phyloP scores from a whole-genome alignment of 2,329 filamentous ascomycete species.

The Plectosphaerella sp. region DNA sequence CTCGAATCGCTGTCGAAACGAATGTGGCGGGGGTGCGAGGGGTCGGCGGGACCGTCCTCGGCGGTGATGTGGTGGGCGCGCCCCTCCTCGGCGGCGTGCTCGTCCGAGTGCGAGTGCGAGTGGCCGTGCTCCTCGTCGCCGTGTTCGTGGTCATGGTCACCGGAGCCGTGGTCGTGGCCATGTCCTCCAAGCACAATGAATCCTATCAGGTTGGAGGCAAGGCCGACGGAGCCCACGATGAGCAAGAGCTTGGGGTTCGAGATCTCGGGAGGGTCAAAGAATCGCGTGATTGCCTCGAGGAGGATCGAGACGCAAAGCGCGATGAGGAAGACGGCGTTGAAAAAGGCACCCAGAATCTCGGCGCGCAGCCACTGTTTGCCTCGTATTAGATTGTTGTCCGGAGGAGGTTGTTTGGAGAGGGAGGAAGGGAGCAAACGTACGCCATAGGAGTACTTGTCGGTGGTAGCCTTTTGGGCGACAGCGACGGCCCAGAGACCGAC shows the following conservation, averaged over 20 bases:
- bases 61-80: conserved; percentile 42
- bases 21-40: conserved; percentile 32
- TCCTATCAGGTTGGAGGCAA: conserved; percentile 84
- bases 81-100: conserved; percentile 46
- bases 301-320: conserved; percentile 95
- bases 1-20: conserved; percentile 30
- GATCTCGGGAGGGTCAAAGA: conserved; percentile 87
- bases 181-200: conserved; percentile 92
- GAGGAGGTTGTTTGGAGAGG: neutral
- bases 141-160: conserved; percentile 46
- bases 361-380: conserved; percentile 79
- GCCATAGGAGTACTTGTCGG: conserved; percentile 92
- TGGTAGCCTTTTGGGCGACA: conserved; percentile 77
- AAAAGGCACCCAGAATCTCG: conserved; percentile 91
- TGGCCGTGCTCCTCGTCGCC: conserved; percentile 34
- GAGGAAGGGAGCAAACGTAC: conserved; percentile 43
- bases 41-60: conserved; percentile 38
- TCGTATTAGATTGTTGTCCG: neutral
- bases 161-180: conserved; percentile 71
- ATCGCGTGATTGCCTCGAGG: conserved; percentile 86
- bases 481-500: conserved; percentile 95
- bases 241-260: conserved; percentile 81
- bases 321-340: conserved; percentile 97
- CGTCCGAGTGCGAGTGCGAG: conserved; percentile 22
- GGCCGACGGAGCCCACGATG: conserved; percentile 80